Evolutionary conservation across 257 asterid genomes (phyloP).

Genomic region (Hygrophila difformis): DNA sequence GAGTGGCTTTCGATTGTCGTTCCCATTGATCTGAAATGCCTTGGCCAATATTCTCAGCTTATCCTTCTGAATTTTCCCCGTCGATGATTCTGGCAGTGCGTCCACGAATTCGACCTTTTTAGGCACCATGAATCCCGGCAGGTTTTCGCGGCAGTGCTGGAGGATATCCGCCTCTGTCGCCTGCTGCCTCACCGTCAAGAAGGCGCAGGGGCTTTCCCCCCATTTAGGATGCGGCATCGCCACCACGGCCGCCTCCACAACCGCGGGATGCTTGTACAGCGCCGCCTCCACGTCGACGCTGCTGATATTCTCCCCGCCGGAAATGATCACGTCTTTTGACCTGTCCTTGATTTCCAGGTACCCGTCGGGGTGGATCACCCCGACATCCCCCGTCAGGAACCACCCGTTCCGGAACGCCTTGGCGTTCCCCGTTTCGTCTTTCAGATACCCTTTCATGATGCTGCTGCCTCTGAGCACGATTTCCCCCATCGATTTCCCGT

Average conservation of each 20-base stretch:
- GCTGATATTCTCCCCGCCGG: too few species aligned
- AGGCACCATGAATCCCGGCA: slow-evolving; percentile 71
- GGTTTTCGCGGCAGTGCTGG: slow-evolving; percentile 45
- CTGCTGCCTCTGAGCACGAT: slow-evolving; percentile 70
- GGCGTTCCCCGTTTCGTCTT: too few species aligned
- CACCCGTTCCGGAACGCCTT: slow-evolving; percentile 58
- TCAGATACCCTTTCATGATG: slow-evolving; percentile 72
- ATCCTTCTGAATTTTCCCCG: slow-evolving; percentile 62
- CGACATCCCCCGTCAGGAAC: slow-evolving; percentile 81
- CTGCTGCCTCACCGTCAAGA: slow-evolving; percentile 4
- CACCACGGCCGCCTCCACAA: slow-evolving; percentile 74
- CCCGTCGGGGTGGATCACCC: slow-evolving; percentile 30
- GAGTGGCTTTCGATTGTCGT: too few species aligned
- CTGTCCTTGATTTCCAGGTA: too few species aligned
- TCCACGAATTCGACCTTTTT: slow-evolving; percentile 52
- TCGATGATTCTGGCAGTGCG: slow-evolving; percentile 60
- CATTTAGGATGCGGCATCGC: slow-evolving; percentile 88
- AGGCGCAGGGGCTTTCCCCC: too few species aligned
- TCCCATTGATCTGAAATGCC: slow-evolving; percentile 21
- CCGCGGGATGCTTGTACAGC: slow-evolving; percentile 38
- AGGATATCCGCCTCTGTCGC: slow-evolving; percentile 41
- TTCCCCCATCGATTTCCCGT: slow-evolving; percentile 64
- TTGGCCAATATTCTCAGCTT: slow-evolving; percentile 57
- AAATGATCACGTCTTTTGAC: too few species aligned
- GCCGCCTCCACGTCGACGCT: slow-evolving; percentile 72